phyloP scores from a whole-genome alignment of 176 grass and related monocot species.

The Carex cristatella region DNA sequence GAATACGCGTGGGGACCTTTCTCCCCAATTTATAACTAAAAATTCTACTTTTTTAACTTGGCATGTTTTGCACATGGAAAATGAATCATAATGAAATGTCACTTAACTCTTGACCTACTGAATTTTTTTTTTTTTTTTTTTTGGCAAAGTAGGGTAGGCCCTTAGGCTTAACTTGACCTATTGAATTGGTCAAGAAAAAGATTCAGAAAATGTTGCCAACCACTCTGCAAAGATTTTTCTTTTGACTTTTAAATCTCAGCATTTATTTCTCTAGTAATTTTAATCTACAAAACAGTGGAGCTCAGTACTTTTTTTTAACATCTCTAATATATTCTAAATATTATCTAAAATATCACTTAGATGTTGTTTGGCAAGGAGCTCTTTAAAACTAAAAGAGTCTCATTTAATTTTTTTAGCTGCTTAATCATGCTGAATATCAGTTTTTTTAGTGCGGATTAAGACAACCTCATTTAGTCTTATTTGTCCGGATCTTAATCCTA shows the following conservation, averaged over 20 bases:
- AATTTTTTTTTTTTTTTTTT: not conserved
- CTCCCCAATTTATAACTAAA: not conserved
- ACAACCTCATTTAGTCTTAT: too few species aligned
- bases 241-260: not conserved
- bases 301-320: too few species aligned
- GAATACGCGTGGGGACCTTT: not conserved
- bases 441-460: too few species aligned
- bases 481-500: too few species aligned
- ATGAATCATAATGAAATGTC: not conserved
- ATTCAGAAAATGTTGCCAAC: not conserved
- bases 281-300: too few species aligned
- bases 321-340: too few species aligned
- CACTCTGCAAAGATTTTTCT: not conserved
- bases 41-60: not conserved
- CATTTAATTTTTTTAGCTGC: too few species aligned
- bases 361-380: too few species aligned
- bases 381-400: too few species aligned
- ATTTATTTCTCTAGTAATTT: not conserved
- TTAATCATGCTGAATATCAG: too few species aligned
- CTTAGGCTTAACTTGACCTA: not conserved
- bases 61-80: constrained; percentile 6
- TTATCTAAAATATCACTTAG: too few species aligned
- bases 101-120: not conserved
- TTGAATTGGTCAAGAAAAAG: constrained; percentile 2
- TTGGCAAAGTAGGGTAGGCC: too few species aligned